These are phyloP conservation scores for Chalciporus piperatus DNA, from an alignment of 768 basidiomycete species.

Conservation along the genomic window DNA sequence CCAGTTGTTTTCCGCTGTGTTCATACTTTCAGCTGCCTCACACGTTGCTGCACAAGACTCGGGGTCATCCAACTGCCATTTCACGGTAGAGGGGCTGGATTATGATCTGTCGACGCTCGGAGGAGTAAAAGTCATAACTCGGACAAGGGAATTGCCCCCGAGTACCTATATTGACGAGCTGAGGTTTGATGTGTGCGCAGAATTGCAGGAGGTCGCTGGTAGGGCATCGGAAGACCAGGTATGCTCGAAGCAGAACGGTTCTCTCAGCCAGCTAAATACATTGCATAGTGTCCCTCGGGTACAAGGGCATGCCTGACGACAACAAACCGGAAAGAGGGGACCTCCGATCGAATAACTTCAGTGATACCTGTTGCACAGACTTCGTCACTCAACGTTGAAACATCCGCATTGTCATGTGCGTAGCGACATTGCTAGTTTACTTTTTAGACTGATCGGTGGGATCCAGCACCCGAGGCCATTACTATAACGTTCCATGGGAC, in stretches of 20 bases:
- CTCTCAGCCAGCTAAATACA: slow-evolving; percentile 6
- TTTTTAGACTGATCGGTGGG: slow-evolving; percentile 8
- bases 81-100: slow-evolving; percentile 37
- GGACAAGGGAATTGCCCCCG: slow-evolving; percentile 60
- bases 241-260: slow-evolving; percentile 20
- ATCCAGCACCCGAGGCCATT: slow-evolving; percentile 52
- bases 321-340: slow-evolving; percentile 55
- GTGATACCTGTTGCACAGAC: slow-evolving; percentile 73
- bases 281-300: slow-evolving; percentile 57
- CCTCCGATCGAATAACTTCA: slow-evolving; percentile 58
- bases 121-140: slow-evolving; percentile 49
- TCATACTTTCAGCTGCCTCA: slow-evolving; percentile 21
- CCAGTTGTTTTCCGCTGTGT: slow-evolving; percentile 9
- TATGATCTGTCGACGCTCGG: slow-evolving; percentile 62
- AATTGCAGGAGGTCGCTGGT: slow-evolving; percentile 45
- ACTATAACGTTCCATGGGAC: slow-evolving; percentile 56
- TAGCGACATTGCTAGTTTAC: slow-evolving; percentile 10
- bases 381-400: slow-evolving; percentile 26
- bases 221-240: slow-evolving; percentile 68
- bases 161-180: slow-evolving; percentile 57
- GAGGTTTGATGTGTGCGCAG: slow-evolving; percentile 66
- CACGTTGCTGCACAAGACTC: slow-evolving; percentile 37
- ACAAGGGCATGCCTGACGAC: slow-evolving; percentile 75
- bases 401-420: slow-evolving; percentile 36
- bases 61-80: slow-evolving; percentile 51